Evolutionary conservation across 495 filamentous ascomycete species (phyloP), one percentile per base, ranked within the genome.

Genomic region (Aspergillus affinis): DNA sequence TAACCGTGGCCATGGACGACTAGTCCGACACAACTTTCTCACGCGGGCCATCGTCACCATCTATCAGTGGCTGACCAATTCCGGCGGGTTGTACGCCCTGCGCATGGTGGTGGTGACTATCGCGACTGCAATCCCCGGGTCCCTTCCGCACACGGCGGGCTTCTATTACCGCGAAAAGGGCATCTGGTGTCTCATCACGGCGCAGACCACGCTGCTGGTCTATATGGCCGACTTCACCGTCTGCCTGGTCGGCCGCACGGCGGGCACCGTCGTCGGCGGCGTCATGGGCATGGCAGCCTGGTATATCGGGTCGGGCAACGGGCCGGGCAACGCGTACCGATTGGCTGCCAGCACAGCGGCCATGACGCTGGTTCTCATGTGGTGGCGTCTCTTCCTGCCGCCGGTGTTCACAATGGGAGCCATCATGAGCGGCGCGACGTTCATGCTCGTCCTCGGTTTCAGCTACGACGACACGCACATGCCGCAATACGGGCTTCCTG

Each of bases 131-230:
- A 72, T 79, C 15, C 75, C 76, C 4, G 70, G 73, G 6, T 66
- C 64, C 0, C 68, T 79, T 13, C 72, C 75, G 0, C 59, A 61
- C 21, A 70, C 65, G 23, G 72, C 76, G 1, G 72, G 76, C 10
- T 78, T 79, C 48, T 79, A 70, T 52, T 79, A 74, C 44, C 68
- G 73, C 2, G 69, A 78, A 56, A 79, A 78, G 53, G 74, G 76
- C 6, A 57, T 79, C 2, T 79, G 76, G 76, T 75, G 63, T 1
- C 55, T 79, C 29, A 78, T 79, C 44, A 79, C 75, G 65, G 76
- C 65, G 3, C 76, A 79, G 50, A 77, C 74, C 7, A 71, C 69
- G 1, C 29, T 79, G 5, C 61, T 78, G 2, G 63, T 75, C 3
- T 79, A 78, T 48, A 76, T 77, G 71, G 68, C 72, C 0, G 76